A percentile compares a stretch with the other conserved stretches of the same genome.
Evolutionary conservation across 108 stramenopile species (phyloP).

Genomic region (Discostella stelligeroides): DNA sequence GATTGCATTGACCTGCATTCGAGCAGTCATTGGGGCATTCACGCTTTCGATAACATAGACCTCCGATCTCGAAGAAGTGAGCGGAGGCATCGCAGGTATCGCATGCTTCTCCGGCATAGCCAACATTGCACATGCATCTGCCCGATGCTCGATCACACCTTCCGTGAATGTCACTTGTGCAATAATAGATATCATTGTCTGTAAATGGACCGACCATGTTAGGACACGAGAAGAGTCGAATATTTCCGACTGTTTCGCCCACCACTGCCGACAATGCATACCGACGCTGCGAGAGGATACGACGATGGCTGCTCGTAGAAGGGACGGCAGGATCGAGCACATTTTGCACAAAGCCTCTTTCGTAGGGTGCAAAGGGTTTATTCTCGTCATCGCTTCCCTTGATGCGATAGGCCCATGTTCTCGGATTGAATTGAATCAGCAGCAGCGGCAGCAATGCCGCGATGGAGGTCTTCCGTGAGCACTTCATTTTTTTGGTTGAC

Average conservation of each 20-base stretch:
- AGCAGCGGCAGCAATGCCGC: no score
- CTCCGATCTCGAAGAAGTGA: constrained; percentile 56
- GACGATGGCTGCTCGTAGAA: constrained; percentile 1
- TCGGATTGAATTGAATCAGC: not conserved
- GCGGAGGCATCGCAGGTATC: constrained; percentile 52
- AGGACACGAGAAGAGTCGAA: constrained; percentile 56
- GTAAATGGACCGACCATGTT: constrained; percentile 75
- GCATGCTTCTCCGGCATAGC: constrained; percentile 77
- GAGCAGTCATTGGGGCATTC: constrained; percentile 75
- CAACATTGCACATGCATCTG: constrained; percentile 76
- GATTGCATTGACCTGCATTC: constrained; percentile 70
- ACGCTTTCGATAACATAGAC: constrained; percentile 65
- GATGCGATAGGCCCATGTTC: constrained; percentile 40
- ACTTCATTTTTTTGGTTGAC: not conserved
- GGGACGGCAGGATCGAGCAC: constrained; percentile 23
- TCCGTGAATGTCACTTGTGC: constrained; percentile 60
- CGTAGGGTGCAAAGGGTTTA: constrained; percentile 52
- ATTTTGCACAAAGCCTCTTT: constrained; percentile 47
- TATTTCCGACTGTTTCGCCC: constrained; percentile 28
- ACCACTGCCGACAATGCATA: constrained; percentile 24
- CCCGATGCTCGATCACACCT: constrained; percentile 85
- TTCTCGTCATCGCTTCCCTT: constrained; percentile 29
- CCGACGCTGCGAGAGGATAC: constrained; percentile 34
- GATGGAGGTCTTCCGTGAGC: not conserved
- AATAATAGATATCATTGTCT: constrained; percentile 61